Base-by-base conservation (phyloP, 2,329 filamentous ascomycete genomes). In the Talaromyces sp. region DNA sequence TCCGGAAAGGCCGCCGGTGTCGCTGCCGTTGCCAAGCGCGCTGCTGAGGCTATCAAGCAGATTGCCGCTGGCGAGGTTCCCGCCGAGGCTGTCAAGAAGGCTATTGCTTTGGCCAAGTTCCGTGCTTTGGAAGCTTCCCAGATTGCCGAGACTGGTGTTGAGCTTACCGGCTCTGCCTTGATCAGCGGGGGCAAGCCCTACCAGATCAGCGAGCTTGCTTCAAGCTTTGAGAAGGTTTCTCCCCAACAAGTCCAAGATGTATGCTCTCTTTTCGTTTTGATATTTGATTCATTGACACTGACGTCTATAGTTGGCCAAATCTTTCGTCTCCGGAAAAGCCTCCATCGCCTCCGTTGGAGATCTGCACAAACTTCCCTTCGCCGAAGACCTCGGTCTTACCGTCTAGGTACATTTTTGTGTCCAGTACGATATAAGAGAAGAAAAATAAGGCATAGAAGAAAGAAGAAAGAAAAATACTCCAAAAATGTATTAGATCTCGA, bases 81-180 rank as follows among this genome's bases (percentile, higher is more conserved):
- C 79, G 89, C 90, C 77, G 95, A 99, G 80, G 90, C 95, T 68
- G 85, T 98, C 76, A 87, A 89, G 79, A 98, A 97, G 86, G 95
- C 95, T 61, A 87, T 93, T 77, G 92, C 94, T 67, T 89, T 91
- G 74, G 95, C 95, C 75, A 98, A 97, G 82, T 99, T 97, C 82
- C 89, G 90, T 77, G 90, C 92, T 70, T 85, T 98, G 63, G 91
- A 96, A 75, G 86, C 88, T 69, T 90, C 89, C 70, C 90, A 97
- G 82, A 88, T 89, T 73, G 87, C 91, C 69, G 86, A 89, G 71
- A 85, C 89, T 65, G 92, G 91, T 71, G 83, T 98, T 67, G 88
- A 96, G 74, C 85, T 91, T 68, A 93, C 93, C 69, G 95, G 95
- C 68, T 88, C 91, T 73, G 91, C 91, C 70, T 86, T 97, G 67